Percentiles rank a stretch among this genome's conserved stretches.
Evolutionary conservation across 345 rosid species (phyloP).

Genomic region (Kandelia obovata): DNA sequence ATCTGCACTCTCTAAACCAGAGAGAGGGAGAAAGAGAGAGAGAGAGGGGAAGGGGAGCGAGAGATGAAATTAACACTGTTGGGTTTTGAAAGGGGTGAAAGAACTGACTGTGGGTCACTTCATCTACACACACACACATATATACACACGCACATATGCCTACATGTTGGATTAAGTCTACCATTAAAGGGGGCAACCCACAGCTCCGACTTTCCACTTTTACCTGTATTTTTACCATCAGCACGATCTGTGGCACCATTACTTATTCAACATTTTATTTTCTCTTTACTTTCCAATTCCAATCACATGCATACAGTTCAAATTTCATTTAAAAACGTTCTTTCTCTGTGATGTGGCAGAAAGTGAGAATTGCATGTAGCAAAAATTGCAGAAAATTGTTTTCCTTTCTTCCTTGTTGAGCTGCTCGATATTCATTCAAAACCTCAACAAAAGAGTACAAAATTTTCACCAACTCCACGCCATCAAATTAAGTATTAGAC

Average conservation of each 20-base stretch:
- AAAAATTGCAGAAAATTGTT: no score
- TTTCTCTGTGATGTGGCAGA: no score
- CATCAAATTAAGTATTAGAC: no score
- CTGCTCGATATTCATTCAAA: background rate
- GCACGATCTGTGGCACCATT: background rate
- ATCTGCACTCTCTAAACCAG: background rate
- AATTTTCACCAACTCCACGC: conserved; percentile 16
- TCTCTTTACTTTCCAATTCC: background rate
- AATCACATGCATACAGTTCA: conserved; percentile 11
- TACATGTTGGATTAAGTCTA: no score
- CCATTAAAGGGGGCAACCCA: no score
- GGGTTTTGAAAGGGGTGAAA: conserved; percentile 20
- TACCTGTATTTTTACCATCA: no score
- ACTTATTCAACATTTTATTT: no score
- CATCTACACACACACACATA: conserved; percentile 18
- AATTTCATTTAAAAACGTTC: conserved; percentile 6
- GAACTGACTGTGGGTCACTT: conserved; percentile 59
- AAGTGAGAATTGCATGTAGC: no score
- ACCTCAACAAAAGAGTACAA: conserved; percentile 2
- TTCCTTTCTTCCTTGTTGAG: no score
- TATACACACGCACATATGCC: background rate
- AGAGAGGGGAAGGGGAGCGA: background rate
- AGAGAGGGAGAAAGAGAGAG: no score
- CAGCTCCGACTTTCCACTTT: no score
- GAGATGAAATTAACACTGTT: conserved; percentile 10